Percentiles rank a stretch among this genome's conserved stretches.
Conservation (phyloP, 2,329 filamentous ascomycete species). For the Hypoxylon sp. region DNA sequence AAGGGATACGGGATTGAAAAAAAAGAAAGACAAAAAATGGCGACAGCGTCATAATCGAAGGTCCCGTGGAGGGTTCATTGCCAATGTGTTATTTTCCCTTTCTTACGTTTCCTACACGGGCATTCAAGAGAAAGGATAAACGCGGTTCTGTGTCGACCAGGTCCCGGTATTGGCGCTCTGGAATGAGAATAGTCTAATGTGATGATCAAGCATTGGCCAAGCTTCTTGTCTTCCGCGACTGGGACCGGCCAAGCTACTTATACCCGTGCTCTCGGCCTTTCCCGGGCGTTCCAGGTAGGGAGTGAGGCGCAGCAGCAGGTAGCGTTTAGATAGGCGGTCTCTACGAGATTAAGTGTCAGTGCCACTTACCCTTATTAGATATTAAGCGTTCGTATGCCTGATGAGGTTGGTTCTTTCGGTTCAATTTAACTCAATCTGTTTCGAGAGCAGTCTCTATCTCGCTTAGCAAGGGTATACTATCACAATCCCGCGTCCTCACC, state of each 20-base stretch:
- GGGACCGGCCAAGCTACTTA: slow-evolving; percentile 25
- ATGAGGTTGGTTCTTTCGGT: neutral
- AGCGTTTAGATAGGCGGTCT: slow-evolving; percentile 22
- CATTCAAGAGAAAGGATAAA: slow-evolving; percentile 36
- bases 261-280: slow-evolving; percentile 20
- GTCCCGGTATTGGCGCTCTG: slow-evolving; percentile 26
- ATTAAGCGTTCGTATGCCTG: slow-evolving; percentile 10
- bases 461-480: neutral
- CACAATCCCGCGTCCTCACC: neutral
- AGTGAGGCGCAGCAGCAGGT: slow-evolving; percentile 30
- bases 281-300: slow-evolving; percentile 8
- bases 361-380: slow-evolving; percentile 17
- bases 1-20: slow-evolving; percentile 27
- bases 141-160: slow-evolving; percentile 33
- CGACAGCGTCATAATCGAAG: slow-evolving; percentile 24
- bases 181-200: slow-evolving; percentile 42
- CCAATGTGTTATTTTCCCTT: slow-evolving; percentile 38
- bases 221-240: slow-evolving; percentile 12
- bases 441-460: neutral
- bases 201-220: slow-evolving; percentile 34
- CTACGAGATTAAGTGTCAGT: slow-evolving; percentile 23
- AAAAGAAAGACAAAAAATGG: slow-evolving; percentile 31
- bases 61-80: slow-evolving; percentile 29
- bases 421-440: neutral
- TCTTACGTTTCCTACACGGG: slow-evolving; percentile 34